A percentile compares a stretch with the other conserved stretches of the same genome.
Conservation (phyloP, 140 eudicot genomes). For the Cichorium intybus region DNA sequence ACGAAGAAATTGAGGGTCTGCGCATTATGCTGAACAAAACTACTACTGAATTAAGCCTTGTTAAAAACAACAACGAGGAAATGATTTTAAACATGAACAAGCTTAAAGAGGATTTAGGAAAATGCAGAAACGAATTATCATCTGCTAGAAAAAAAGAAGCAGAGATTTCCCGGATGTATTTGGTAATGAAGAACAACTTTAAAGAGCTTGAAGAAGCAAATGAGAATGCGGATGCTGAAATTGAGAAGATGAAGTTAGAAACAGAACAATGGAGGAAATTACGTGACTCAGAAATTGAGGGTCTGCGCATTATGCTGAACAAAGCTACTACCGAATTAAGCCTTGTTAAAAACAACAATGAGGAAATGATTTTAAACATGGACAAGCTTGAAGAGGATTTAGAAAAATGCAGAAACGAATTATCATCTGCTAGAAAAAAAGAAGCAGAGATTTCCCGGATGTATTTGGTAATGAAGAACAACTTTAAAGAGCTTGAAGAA, state of each 20-base stretch:
- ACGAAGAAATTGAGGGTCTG: conserved; percentile 47
- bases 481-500: conserved; percentile 36
- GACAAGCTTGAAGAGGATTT: conserved; percentile 38
- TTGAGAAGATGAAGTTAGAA: conserved; percentile 49
- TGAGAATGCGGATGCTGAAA: conserved; percentile 43
- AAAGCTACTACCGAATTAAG: conserved; percentile 34
- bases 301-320: conserved; percentile 38
- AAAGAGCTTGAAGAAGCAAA: conserved; percentile 44
- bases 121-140: conserved; percentile 28
- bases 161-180: conserved; percentile 14
- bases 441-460: conserved; percentile 18
- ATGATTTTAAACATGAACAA: conserved; percentile 26
- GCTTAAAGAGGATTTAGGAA: conserved; percentile 41
- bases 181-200: conserved; percentile 8
- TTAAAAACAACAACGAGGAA: conserved; percentile 41
- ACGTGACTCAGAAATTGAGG: conserved; percentile 62
- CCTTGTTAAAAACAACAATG: conserved; percentile 30
- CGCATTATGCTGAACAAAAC: conserved; percentile 43
- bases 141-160: conserved; percentile 14
- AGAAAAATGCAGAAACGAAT: conserved; percentile 32
- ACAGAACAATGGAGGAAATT: conserved; percentile 81
- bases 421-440: conserved; percentile 12
- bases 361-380: conserved; percentile 35
- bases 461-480: conserved; percentile 3
- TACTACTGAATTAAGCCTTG: conserved; percentile 19